Percentiles rank a stretch among this genome's conserved stretches.
Conservation (phyloP, 2,329 filamentous ascomycete species). For the Orbilia javanica region DNA sequence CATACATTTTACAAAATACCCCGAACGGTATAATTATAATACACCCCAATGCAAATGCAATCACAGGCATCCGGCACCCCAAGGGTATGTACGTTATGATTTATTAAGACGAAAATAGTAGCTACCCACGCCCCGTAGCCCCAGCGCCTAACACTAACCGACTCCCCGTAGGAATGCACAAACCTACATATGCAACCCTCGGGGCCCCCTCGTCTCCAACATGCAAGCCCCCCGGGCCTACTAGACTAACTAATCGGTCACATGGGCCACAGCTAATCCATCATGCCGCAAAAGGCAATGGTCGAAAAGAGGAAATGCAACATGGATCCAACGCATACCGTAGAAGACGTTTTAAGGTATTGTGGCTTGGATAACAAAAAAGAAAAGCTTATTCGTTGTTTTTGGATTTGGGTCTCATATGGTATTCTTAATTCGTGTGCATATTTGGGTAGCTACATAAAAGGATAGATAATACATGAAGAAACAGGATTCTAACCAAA, state of each 20-base stretch:
- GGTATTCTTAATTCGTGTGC: too few species aligned
- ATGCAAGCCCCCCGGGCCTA: slow-evolving; percentile 1
- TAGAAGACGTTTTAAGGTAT: neutral
- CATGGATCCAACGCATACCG: neutral
- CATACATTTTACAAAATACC: too few species aligned
- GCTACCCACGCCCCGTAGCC: neutral
- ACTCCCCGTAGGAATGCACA: neutral
- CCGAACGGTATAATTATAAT: too few species aligned
- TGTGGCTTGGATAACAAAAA: neutral
- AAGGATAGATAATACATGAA: too few species aligned
- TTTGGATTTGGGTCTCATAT: too few species aligned
- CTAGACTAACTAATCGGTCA: neutral
- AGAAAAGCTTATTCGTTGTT: too few species aligned
- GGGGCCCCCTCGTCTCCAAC: neutral
- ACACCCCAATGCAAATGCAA: too few species aligned
- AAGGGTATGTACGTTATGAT: too few species aligned
- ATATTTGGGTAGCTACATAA: too few species aligned
- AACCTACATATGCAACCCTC: slow-evolving; percentile 5
- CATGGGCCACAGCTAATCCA: neutral
- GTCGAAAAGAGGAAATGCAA: slow-evolving; percentile 19
- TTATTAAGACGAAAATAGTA: neutral
- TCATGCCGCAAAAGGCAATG: neutral
- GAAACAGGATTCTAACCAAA: too few species aligned
- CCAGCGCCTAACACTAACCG: neutral
- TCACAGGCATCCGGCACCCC: too few species aligned